These are phyloP conservation scores for Leccinellum rugosiceps DNA, from an alignment of 768 basidiomycete species.

Conservation along the genomic window DNA sequence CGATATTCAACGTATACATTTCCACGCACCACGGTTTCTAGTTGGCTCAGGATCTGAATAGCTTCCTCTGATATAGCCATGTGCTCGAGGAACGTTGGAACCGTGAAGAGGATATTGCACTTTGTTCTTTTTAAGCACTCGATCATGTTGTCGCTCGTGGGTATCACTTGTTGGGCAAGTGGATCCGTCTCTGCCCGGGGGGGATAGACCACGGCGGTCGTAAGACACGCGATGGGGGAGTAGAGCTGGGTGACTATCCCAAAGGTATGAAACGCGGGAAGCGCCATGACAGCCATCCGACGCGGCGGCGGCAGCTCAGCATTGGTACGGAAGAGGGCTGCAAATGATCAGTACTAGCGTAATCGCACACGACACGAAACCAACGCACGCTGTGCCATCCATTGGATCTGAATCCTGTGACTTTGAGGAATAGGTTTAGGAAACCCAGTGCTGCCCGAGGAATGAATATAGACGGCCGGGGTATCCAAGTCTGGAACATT, in stretches of 20 bases:
- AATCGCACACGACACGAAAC: background rate
- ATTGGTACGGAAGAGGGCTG: conserved; percentile 7
- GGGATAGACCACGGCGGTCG: conserved; percentile 24
- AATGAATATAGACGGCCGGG: conserved; percentile 45
- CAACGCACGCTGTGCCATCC: conserved; percentile 34
- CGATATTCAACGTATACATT: background rate
- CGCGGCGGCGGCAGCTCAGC: conserved; percentile 9
- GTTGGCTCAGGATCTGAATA: conserved; percentile 22
- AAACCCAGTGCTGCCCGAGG: conserved; percentile 50
- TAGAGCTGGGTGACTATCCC: conserved; percentile 19
- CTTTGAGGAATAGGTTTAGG: conserved; percentile 44
- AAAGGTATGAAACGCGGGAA: conserved; percentile 28
- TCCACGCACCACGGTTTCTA: conserved; percentile 30
- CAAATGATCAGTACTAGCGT: background rate
- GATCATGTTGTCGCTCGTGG: conserved; percentile 40
- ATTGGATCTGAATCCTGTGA: conserved; percentile 33
- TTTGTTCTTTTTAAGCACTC: conserved; percentile 30
- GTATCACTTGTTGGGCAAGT: conserved; percentile 31
- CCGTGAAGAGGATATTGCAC: conserved; percentile 31
- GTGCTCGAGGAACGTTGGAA: conserved; percentile 39
- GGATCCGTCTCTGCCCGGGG: conserved; percentile 24
- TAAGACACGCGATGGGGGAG: conserved; percentile 15
- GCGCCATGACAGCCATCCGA: conserved; percentile 21
- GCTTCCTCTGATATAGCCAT: conserved; percentile 30
- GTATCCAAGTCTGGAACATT: conserved; percentile 28